phyloP scores from a whole-genome alignment of 345 rosid species.

The Kernera saxatilis region DNA sequence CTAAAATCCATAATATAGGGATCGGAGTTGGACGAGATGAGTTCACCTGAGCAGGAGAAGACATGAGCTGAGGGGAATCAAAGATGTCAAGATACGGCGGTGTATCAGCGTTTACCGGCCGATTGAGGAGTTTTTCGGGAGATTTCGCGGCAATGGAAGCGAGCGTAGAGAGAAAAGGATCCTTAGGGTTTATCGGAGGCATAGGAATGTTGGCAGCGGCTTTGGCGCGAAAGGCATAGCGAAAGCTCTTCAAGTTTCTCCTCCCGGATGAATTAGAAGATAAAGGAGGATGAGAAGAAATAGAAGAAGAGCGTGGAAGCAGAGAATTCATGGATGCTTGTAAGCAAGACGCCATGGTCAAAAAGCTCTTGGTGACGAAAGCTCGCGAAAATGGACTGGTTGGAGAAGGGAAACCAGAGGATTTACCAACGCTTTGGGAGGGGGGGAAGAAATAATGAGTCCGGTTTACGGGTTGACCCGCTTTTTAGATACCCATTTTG shows the following conservation, averaged over 20 bases:
- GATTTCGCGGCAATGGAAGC: slow-evolving; percentile 58
- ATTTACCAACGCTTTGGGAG: slow-evolving; percentile 4
- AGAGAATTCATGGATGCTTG: slow-evolving; percentile 41
- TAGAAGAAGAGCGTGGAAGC: slow-evolving; percentile 28
- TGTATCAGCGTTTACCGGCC: slow-evolving; percentile 41
- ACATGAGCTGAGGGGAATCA: slow-evolving; percentile 73
- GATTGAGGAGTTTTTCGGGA: slow-evolving; percentile 47
- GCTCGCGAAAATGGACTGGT: slow-evolving; percentile 25
- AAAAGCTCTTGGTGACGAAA: background rate
- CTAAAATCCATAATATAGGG: background rate
- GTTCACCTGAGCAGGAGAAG: slow-evolving; percentile 68
- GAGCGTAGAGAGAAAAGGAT: slow-evolving; percentile 60
- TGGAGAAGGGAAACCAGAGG: slow-evolving; percentile 19
- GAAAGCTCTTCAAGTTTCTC: slow-evolving; percentile 27
- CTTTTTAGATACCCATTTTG: background rate
- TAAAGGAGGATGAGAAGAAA: slow-evolving; percentile 12
- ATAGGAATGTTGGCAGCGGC: slow-evolving; percentile 52
- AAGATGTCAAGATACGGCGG: slow-evolving; percentile 76
- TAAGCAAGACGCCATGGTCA: slow-evolving; percentile 45
- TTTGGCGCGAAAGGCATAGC: slow-evolving; percentile 33
- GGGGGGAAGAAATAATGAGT: background rate
- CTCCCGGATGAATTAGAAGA: slow-evolving; percentile 29
- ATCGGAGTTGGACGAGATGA: background rate
- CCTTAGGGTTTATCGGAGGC: slow-evolving; percentile 73
- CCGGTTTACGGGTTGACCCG: slow-evolving; percentile 11